Conservation (phyloP, 352 stramenopile species). For the Thalassiosira mediterranea region DNA sequence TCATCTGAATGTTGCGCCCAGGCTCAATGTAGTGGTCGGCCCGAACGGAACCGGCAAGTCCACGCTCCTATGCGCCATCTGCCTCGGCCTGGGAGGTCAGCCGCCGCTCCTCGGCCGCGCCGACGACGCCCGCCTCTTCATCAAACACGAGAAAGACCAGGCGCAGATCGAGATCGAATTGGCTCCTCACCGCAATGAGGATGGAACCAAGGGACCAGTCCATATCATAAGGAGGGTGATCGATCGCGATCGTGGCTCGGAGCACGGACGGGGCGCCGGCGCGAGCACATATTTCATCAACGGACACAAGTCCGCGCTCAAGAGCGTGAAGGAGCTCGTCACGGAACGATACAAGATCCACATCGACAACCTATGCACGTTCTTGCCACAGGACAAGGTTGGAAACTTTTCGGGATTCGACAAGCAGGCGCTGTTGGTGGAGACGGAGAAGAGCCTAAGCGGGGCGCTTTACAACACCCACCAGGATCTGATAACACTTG, state of each 20-base stretch:
- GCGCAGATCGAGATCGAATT: conserved; percentile 92
- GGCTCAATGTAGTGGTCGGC: conserved; percentile 97
- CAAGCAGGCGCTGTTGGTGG: conserved; percentile 72
- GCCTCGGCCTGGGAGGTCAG: conserved; percentile 93
- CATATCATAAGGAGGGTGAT: conserved; percentile 90
- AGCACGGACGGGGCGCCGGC: conserved; percentile 41
- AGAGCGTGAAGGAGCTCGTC: conserved; percentile 85
- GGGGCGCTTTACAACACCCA: conserved; percentile 62
- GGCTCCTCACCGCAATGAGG: conserved; percentile 66
- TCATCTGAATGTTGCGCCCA: too few species aligned
- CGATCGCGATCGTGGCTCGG: conserved; percentile 84
- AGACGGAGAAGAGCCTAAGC: conserved; percentile 83
- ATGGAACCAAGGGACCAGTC: conserved; percentile 1
- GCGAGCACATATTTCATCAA: conserved; percentile 81
- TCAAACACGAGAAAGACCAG: conserved; percentile 83
- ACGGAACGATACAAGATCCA: conserved; percentile 90
- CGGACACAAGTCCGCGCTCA: conserved; percentile 53
- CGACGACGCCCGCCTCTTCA: conserved; percentile 84
- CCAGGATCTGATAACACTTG: conserved; percentile 67
- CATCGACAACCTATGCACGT: conserved; percentile 98
- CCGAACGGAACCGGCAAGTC: conserved; percentile 95
- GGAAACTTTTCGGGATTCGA: conserved; percentile 83
- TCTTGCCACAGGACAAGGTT: conserved; percentile 97
- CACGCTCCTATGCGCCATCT: conserved; percentile 96
- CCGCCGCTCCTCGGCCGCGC: conserved; percentile 93